A percentile compares a stretch with the other conserved stretches of the same genome.
Conservation (phyloP, 2,329 filamentous ascomycete genomes). For the Aspergillus tanneri region DNA sequence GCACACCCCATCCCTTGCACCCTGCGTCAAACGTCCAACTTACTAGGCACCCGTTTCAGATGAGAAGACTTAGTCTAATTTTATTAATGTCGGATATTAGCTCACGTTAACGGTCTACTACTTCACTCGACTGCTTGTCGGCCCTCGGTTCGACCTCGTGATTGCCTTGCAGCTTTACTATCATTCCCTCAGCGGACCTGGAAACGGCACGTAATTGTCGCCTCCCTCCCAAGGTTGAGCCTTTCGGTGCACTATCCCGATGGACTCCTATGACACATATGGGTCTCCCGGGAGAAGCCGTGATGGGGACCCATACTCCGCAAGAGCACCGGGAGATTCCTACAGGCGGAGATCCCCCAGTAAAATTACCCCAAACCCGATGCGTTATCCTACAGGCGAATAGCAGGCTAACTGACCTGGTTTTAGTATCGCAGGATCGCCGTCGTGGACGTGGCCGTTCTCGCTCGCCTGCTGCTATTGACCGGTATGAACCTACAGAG, state of each 20-base stretch:
- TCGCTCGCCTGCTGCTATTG: conserved; percentile 61
- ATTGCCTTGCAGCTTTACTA: neutral
- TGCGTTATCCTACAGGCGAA: neutral
- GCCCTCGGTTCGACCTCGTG: neutral
- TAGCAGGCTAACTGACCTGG: neutral
- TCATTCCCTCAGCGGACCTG: conserved; percentile 2
- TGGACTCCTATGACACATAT: conserved; percentile 51
- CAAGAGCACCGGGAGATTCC: conserved; percentile 36
- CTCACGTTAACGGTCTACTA: conserved; percentile 23
- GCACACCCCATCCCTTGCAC: conserved; percentile 24
- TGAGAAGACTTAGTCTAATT: conserved; percentile 34
- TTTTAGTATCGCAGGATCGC: conserved; percentile 41
- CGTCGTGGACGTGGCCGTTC: conserved; percentile 53
- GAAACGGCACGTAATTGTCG: neutral
- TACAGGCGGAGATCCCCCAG: conserved; percentile 50
- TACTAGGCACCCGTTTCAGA: conserved; percentile 20
- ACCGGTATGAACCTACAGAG: conserved; percentile 62
- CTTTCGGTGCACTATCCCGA: conserved; percentile 18
- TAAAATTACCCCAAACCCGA: conserved; percentile 27
- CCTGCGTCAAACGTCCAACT: conserved; percentile 24
- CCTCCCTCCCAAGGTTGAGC: neutral
- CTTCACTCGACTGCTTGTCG: neutral
- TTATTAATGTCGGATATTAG: conserved; percentile 41
- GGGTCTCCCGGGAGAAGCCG: conserved; percentile 46
- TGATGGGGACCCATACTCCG: conserved; percentile 41